Evolutionary conservation across 345 rosid species (phyloP).

Genomic region (Hibiscus tridactylites): DNA sequence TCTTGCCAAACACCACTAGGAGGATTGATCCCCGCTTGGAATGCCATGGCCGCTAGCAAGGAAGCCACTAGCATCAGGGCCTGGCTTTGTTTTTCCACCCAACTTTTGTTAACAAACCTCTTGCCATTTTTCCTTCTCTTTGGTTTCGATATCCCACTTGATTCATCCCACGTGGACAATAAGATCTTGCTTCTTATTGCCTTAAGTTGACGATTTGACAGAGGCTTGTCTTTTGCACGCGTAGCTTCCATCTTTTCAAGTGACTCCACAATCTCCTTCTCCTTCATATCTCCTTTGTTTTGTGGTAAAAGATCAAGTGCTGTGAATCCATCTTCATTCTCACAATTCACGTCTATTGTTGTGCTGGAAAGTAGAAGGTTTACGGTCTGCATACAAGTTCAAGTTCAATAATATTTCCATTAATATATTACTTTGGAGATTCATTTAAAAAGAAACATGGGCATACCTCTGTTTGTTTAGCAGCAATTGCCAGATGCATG

Average conservation of each 20-base stretch:
- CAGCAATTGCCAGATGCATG: not conserved
- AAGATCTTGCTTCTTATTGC: not conserved
- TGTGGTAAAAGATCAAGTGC: constrained; percentile 12
- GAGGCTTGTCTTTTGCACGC: not conserved
- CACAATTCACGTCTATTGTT: constrained; percentile 8
- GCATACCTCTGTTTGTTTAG: constrained; percentile 21
- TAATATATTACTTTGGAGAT: no score
- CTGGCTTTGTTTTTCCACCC: constrained; percentile 13
- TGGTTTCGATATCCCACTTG: no score
- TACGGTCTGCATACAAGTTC: not conserved
- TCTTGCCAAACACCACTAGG: constrained; percentile 30
- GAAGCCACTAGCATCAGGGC: constrained; percentile 29
- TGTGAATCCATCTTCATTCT: constrained; percentile 19
- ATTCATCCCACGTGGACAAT: not conserved
- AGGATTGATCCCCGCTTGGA: constrained; percentile 21
- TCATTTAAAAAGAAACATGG: no score
- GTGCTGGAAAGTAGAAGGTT: not conserved
- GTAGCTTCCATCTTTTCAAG: not conserved
- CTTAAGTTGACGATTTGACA: constrained; percentile 1
- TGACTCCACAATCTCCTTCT: constrained; percentile 11
- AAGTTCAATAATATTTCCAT: no score
- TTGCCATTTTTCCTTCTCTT: not conserved
- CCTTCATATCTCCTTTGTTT: constrained; percentile 13
- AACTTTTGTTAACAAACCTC: not conserved
- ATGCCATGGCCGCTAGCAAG: constrained; percentile 27